These are phyloP conservation scores for Pleurostoma richardsiae DNA, from an alignment of 2,329 filamentous ascomycete species.

Conservation along the genomic window DNA sequence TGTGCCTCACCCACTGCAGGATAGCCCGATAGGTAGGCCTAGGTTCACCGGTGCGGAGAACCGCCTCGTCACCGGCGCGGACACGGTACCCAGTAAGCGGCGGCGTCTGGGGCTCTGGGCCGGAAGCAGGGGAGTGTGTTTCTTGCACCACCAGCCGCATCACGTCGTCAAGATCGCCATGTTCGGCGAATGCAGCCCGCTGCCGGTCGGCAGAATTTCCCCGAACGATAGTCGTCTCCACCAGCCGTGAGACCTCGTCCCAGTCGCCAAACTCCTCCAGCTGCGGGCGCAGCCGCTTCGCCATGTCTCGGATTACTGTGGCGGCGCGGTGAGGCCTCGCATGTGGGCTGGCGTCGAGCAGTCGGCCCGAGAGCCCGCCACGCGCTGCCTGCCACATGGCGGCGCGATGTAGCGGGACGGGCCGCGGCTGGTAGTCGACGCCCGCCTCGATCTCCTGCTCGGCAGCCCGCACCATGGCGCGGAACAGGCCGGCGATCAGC, in stretches of 20 bases:
- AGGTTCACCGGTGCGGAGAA: background rate
- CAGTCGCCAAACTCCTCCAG: background rate
- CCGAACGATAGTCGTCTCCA: background rate
- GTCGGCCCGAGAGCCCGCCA: background rate
- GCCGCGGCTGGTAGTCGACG: background rate
- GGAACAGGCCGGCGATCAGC: slow-evolving; percentile 1
- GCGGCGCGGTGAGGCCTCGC: background rate
- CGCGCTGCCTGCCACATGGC: slow-evolving; percentile 1
- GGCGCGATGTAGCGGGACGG: background rate
- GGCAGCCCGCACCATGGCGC: background rate
- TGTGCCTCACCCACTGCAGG: background rate
- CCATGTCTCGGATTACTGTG: background rate
- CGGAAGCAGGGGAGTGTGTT: background rate
- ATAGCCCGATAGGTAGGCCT: background rate
- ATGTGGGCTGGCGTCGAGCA: background rate
- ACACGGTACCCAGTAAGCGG: background rate
- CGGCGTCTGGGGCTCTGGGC: background rate
- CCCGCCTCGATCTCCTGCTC: background rate
- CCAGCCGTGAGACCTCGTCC: background rate
- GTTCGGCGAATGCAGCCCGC: background rate
- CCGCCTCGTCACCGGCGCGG: background rate
- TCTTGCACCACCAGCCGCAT: slow-evolving; percentile 4
- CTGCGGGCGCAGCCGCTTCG: background rate
- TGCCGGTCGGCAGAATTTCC: background rate
- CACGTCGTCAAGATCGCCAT: background rate